Conservation (phyloP, 179 eudicot species). For the Beta macrorhiza region DNA sequence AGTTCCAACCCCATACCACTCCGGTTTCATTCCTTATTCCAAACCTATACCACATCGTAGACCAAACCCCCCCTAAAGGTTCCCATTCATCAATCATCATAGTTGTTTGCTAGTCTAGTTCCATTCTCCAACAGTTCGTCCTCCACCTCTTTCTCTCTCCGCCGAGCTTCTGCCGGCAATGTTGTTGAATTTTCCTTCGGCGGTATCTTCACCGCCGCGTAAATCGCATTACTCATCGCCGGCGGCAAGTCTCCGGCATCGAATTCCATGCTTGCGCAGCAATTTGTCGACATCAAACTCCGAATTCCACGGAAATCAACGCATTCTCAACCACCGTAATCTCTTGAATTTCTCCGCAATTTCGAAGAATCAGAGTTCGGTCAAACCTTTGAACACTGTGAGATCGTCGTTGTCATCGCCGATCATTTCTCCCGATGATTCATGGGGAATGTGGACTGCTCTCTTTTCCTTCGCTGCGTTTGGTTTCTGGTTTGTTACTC, state of each 20-base stretch:
- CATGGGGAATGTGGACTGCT: constrained; percentile 86
- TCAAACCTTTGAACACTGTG: constrained; percentile 34
- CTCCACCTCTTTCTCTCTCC: neutral
- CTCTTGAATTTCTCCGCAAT: constrained; percentile 1
- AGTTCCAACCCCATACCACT: too few relatives aligned
- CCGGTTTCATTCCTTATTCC: too few relatives aligned
- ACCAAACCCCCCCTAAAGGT: too few relatives aligned
- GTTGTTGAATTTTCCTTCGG: constrained; percentile 15
- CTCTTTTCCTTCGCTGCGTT: constrained; percentile 69
- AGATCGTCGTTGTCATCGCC: constrained; percentile 58
- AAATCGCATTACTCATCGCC: constrained; percentile 7
- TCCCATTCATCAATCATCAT: too few relatives aligned
- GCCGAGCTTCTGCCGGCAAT: neutral
- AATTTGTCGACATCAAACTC: constrained; percentile 19
- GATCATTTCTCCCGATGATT: constrained; percentile 62
- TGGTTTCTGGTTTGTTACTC: constrained; percentile 51
- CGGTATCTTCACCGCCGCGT: constrained; percentile 3
- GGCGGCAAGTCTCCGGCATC: constrained; percentile 18
- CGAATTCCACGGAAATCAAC: neutral
- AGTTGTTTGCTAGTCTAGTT: too few relatives aligned
- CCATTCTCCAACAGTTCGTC: too few relatives aligned
- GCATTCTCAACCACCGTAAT: neutral
- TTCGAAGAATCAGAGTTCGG: constrained; percentile 14
- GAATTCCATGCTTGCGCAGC: neutral
- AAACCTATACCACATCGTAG: too few relatives aligned